Evolutionary conservation across 2,329 filamentous ascomycete genomes (phyloP).

Genomic region (Clarireedia hainanense): DNA sequence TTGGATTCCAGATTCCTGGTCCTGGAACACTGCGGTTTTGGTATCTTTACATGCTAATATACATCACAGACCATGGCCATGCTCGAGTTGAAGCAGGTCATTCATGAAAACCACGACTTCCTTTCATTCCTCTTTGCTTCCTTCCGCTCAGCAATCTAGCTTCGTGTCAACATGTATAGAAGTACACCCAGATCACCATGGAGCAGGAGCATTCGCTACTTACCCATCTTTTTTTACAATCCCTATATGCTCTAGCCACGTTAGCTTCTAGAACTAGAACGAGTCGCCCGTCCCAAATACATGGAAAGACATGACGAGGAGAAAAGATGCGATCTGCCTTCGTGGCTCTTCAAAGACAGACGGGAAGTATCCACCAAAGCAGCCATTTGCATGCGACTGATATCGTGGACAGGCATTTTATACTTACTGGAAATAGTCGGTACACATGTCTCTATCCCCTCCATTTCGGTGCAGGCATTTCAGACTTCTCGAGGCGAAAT

Average conservation of each 20-base stretch:
- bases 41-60: too few species aligned
- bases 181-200: background rate
- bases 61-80: background rate
- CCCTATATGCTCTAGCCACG: conserved; percentile 70
- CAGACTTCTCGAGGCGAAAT: conserved; percentile 77
- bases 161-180: background rate
- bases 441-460: conserved; percentile 82
- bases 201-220: conserved; percentile 22
- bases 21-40: too few species aligned
- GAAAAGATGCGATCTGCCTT: background rate
- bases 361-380: background rate
- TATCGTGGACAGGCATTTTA: background rate
- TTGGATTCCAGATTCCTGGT: too few species aligned
- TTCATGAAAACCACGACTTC: conserved; percentile 25
- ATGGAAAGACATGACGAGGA: background rate
- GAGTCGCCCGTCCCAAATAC: background rate
- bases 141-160: conserved; percentile 37
- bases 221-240: conserved; percentile 95
- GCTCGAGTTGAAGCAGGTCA: background rate
- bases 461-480: conserved; percentile 83
- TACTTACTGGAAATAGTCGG: conserved; percentile 87
- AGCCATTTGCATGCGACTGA: background rate
- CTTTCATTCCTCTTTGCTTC: conserved; percentile 35
- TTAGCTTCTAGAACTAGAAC: background rate
- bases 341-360: background rate